Base-by-base conservation (phyloP, 345 rosid genomes). In the Aurinia saxatilis region DNA sequence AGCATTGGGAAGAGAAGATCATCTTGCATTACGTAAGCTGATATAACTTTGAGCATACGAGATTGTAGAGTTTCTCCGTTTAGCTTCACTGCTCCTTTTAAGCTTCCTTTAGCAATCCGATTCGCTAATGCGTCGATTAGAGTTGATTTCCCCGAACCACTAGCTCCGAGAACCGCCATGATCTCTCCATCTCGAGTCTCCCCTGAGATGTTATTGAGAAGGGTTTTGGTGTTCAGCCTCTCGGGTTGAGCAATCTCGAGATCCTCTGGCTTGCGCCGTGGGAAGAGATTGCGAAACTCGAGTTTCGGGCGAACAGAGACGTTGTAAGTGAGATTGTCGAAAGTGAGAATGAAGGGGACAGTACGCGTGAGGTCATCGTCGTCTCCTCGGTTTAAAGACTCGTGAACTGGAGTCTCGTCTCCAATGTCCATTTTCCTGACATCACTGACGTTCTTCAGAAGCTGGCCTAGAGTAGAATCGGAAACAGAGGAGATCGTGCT, bases 11-110 rank as follows among this genome's bases (percentile, higher is more conserved):
- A 90, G 3, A 90, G 75, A 18, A 93, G 77, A 58, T 93, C 96
- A 29, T 93, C 99, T 60, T 90, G 99, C 99, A 87, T 90, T 29
- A 93, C 99, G 39, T 93, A 93, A 3, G 95, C 97, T 0, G 96
- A 93, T 2, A 90, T 93, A 48, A 86, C 96, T 66, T 90, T 93
- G 59, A 85, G 70, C 81, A 84, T 80, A 5, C 95, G 66, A 7
- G 99, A 93, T 33, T 83, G 95, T 41, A 93, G 66, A 1, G 67
- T 72, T 64, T 93, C 95, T 5, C 92, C 95, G 35, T 93, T 93
- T 5, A 93, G 73, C 1, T 77, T 80, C 19, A 84, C 81, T 3
- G 75, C 63, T 5, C 99, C 99, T 71, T 80, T 81, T 66, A 93
- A 77, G 61, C 88, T 82, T 7, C 80, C 96, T 67, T 84, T 93